Evolutionary conservation across 345 rosid genomes (phyloP).

Genomic region (Gossypium turneri): DNA sequence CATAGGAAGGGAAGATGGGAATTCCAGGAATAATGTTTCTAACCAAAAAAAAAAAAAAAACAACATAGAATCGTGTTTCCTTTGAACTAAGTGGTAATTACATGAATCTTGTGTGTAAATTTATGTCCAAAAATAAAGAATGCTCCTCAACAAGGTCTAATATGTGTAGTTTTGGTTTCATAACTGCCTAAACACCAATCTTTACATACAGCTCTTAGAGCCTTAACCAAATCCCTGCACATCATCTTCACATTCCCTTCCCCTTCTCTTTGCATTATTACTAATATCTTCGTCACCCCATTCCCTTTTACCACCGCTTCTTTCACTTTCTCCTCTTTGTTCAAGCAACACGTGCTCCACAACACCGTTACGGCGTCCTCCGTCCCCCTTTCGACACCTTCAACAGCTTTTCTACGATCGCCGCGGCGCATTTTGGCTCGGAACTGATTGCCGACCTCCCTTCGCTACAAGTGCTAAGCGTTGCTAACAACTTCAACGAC

Average conservation of each 20-base stretch:
- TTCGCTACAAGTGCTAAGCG: conserved; percentile 45
- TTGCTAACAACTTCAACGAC: conserved; percentile 57
- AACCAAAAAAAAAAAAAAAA: too few relatives aligned
- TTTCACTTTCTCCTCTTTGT: conserved; percentile 47
- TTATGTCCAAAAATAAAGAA: background rate
- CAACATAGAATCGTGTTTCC: background rate
- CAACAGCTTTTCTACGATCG: conserved; percentile 55
- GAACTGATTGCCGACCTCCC: conserved; percentile 52
- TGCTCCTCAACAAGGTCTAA: conserved; percentile 63
- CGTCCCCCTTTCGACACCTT: conserved; percentile 68
- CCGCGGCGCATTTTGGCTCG: conserved; percentile 40
- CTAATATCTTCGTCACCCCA: conserved; percentile 61
- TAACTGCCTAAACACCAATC: conserved; percentile 38
- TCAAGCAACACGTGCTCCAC: conserved; percentile 68
- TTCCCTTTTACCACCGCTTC: conserved; percentile 62
- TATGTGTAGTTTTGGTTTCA: conserved; percentile 79
- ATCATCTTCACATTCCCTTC: conserved; percentile 61
- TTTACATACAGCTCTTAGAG: conserved; percentile 40
- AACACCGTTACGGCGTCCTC: conserved; percentile 68
- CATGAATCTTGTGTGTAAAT: background rate
- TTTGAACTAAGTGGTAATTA: background rate
- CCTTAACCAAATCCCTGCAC: conserved; percentile 68
- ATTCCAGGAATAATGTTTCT: too few relatives aligned
- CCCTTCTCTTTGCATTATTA: conserved; percentile 80
- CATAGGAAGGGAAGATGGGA: too few relatives aligned